These are phyloP conservation scores for Phytophthora syringae DNA, from an alignment of 352 stramenopile species.

Conservation along the genomic window DNA sequence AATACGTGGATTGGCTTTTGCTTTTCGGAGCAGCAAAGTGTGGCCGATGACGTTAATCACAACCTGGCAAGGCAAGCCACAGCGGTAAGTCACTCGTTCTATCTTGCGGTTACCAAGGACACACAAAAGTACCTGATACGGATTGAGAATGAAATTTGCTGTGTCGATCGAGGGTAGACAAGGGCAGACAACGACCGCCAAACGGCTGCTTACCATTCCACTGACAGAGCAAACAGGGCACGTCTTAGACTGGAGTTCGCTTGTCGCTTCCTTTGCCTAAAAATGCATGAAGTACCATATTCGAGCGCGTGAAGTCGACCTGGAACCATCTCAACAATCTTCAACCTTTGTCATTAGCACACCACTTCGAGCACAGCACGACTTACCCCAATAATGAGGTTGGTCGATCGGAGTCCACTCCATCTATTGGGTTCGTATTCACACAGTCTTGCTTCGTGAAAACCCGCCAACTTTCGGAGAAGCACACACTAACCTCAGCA, in stretches of 20 bases:
- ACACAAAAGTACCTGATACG: slow-evolving; percentile 81
- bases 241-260: background rate
- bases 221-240: slow-evolving; percentile 33
- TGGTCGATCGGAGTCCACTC: slow-evolving; percentile 67
- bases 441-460: background rate
- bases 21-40: slow-evolving; percentile 74
- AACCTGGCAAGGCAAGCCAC: too few species aligned
- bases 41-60: slow-evolving; percentile 76
- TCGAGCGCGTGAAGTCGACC: slow-evolving; percentile 85
- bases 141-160: slow-evolving; percentile 48
- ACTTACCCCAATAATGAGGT: slow-evolving; percentile 75
- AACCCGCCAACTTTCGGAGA: too few species aligned
- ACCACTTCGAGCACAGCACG: background rate
- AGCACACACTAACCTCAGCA: slow-evolving; percentile 44
- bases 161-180: slow-evolving; percentile 82
- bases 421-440: slow-evolving; percentile 25
- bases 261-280: background rate
- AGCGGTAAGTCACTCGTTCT: too few species aligned
- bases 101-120: too few species aligned
- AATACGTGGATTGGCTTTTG: slow-evolving; percentile 78
- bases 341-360: background rate
- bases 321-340: slow-evolving; percentile 33
- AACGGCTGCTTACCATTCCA: slow-evolving; percentile 77
- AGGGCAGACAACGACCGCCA: slow-evolving; percentile 60
- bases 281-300: slow-evolving; percentile 45